Evolutionary conservation across 2,329 filamentous ascomycete species (phyloP).

Genomic region (Talaromyces albobiverticillius): DNA sequence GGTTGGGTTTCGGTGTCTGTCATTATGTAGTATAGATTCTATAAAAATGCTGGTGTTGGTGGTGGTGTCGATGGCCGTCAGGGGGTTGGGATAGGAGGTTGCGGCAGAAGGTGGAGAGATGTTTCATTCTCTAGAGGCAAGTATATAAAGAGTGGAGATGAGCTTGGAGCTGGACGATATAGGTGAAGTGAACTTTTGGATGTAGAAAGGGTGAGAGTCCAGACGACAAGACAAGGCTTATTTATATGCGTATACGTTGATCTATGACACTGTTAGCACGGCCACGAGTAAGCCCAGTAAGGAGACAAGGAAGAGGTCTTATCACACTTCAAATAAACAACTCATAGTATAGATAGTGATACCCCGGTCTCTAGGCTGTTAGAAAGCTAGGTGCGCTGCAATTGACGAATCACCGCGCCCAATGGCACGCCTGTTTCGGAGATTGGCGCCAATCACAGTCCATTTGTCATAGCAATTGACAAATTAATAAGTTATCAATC

Average conservation of each 20-base stretch:
- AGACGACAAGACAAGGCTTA: too few species aligned
- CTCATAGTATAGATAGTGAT: background rate
- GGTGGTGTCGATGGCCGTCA: slow-evolving; percentile 5
- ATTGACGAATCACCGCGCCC: background rate
- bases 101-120: background rate
- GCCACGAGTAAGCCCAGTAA: too few species aligned
- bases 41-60: too few species aligned
- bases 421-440: slow-evolving; percentile 13
- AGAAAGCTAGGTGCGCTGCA: background rate
- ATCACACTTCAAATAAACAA: background rate
- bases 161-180: too few species aligned
- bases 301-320: background rate
- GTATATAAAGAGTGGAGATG: too few species aligned
- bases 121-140: slow-evolving; percentile 9
- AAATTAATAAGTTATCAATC: background rate
- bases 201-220: too few species aligned
- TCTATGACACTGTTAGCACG: background rate
- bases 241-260: background rate
- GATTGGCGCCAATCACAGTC: slow-evolving; percentile 11
- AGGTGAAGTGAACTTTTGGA: too few species aligned
- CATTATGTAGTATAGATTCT: background rate
- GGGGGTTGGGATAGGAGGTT: background rate
- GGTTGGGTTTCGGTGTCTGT: slow-evolving; percentile 8
- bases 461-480: background rate
- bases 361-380: too few species aligned